phyloP scores from a whole-genome alignment of 2,329 filamentous ascomycete genomes.

The Alternaria ethzedia region DNA sequence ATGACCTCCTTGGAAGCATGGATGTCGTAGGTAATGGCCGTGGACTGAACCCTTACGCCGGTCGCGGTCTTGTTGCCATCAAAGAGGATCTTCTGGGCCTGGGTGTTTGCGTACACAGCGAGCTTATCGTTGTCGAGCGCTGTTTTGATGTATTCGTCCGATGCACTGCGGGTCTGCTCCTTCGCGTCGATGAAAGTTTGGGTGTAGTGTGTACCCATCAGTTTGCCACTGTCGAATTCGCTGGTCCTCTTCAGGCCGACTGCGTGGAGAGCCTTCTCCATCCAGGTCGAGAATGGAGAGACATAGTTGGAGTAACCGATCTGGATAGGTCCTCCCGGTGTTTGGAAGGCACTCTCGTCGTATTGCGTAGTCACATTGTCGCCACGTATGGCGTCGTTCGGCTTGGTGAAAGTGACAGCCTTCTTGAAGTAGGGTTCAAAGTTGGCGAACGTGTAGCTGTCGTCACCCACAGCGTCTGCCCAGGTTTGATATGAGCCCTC shows the following conservation, averaged over 20 bases:
- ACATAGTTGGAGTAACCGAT: constrained; percentile 28
- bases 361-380: constrained; percentile 16
- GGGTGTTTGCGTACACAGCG: constrained; percentile 38
- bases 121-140: not conserved
- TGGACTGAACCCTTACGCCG: constrained; percentile 48
- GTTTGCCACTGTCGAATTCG: constrained; percentile 23
- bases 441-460: not conserved
- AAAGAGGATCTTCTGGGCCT: constrained; percentile 47
- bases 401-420: constrained; percentile 32
- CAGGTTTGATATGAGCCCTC: not conserved
- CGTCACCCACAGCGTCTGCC: not conserved
- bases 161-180: constrained; percentile 9
- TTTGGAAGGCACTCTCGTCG: constrained; percentile 5
- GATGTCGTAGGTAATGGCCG: constrained; percentile 44
- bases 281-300: constrained; percentile 17
- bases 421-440: constrained; percentile 23
- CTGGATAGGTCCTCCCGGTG: constrained; percentile 13
- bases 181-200: constrained; percentile 33
- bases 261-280: constrained; percentile 15
- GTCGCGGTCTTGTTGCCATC: constrained; percentile 12
- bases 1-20: constrained; percentile 30
- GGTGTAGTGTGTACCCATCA: constrained; percentile 18
- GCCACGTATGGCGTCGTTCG: constrained; percentile 15
- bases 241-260: constrained; percentile 16
- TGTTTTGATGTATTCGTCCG: constrained; percentile 10